Evolutionary conservation across 306 rosid species (phyloP), one percentile per base, ranked within the genome.

Genomic region (Vicia sativa): DNA sequence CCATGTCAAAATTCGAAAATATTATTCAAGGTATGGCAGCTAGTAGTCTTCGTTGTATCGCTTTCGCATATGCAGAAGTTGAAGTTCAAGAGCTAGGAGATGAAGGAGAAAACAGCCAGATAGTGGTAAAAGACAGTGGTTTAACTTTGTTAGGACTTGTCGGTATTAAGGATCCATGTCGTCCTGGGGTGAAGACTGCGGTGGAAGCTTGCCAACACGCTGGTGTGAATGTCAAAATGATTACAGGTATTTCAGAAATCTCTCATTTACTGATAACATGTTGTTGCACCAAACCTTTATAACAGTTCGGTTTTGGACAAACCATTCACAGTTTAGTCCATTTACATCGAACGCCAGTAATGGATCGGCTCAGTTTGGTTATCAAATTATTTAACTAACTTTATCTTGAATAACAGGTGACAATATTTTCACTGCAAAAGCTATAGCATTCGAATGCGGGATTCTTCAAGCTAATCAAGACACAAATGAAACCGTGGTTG

Each of bases 121-220:
- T 26, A 26, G 9, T 29, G 35, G 7, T 5, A 29, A 29, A 29
- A 29, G 35, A 29, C 35, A 29, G 5, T 0, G 6, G 1, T 29
- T 29, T 29, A 29, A 29, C 35, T 4, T 29, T 29, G 6, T 29
- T 5, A 29, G 7, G 35, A 29, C 35, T 29, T 4, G 75, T 69
- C 1, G 80, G 75, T 5, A 76, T 76, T 55, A 76, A 76, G 42
- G 80, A 76, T 69, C 75, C 80, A 3, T 76, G 80, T 26, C 75
- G 75, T 53, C 28, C 35, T 0, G 80, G 71, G 26, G 80, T 76
- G 43, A 62, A 62, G 35, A 12, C 28, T 0, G 28, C 28, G 28
- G 28, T 25, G 28, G 28, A 25, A 25, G 28, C 28, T 25, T 25
- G 28, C 28, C 28, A 25, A 25, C 28, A 25, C 0, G 80, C 80